Conservation (phyloP, 257 asterid genomes). For the Capsicum baccatum region DNA sequence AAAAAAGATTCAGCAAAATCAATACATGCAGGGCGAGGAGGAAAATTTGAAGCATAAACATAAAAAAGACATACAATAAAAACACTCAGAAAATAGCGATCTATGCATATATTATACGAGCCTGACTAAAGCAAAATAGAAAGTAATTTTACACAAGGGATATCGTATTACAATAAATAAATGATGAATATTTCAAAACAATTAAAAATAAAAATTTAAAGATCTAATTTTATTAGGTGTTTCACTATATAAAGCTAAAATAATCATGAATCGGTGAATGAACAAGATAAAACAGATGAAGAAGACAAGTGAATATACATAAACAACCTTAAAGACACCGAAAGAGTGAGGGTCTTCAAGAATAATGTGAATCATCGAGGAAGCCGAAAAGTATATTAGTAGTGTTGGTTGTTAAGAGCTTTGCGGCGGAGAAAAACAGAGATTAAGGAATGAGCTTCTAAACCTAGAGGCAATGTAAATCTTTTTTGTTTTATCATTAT, state of each 20-base stretch:
- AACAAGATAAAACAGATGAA: neutral
- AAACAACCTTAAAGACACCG: neutral
- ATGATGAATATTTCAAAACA: neutral
- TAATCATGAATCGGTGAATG: neutral
- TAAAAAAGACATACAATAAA: neutral
- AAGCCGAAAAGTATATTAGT: neutral
- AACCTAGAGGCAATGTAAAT: neutral
- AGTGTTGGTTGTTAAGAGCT: neutral
- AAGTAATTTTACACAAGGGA: too few species aligned
- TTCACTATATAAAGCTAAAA: neutral
- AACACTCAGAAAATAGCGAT: neutral
- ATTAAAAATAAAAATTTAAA: neutral
- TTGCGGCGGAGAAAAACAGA: neutral
- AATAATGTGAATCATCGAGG: neutral
- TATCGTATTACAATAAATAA: neutral
- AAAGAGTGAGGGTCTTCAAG: neutral
- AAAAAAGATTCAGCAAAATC: neutral
- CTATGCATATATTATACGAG: neutral
- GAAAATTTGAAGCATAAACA: neutral
- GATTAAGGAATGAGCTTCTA: neutral
- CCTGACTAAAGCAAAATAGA: neutral
- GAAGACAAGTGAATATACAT: neutral
- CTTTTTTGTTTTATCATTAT: neutral
- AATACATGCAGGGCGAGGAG: neutral
- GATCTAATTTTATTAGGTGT: neutral